Base-by-base conservation (phyloP, 495 filamentous ascomycete genomes). In the Aspergillus wentii region DNA sequence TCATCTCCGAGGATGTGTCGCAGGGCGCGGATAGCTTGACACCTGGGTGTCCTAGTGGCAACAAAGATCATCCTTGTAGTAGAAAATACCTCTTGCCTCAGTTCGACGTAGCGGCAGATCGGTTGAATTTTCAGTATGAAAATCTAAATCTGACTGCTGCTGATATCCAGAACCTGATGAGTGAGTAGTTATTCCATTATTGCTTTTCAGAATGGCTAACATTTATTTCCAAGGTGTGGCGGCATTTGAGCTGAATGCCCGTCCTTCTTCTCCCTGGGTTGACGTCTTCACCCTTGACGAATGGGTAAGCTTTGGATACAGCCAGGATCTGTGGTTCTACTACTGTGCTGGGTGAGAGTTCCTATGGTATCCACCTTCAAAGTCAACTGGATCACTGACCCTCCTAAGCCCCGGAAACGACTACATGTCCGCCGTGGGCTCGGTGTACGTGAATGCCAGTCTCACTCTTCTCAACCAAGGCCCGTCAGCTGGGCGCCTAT, bases 11-110 rank as follows among this genome's bases (percentile, higher is more conserved):
- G 48, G 8, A 50, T 33, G 13, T 41, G 51, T 16, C 59, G 51
- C n/a, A n/a, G 33, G 74, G 73, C 7, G 74, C 60, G 4, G 62
- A 78, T 33, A 75, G 72, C 17, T 51, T 78, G 14, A 76, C 74
- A 5, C 71, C 74, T 8, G 57, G 56, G 14, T 57, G 54, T 26
- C 31, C 33, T 20, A 30, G 8, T 7, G 41, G 28, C 8, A 30
- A 54, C 16, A 22, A 35, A 19, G 36, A 41, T 7, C n/a, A n/a
- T n/a, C n/a, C n/a, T n/a, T n/a, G n/a, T n/a, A n/a, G n/a, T 27
- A 28, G 5, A 7, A 30, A 1, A 44, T 26, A 37, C 0, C 21
- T 19, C 13, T 28, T 50, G 33, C 44, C 48, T 5, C 28, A 33
- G 25, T 51, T 54, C 13, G 29, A 44, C 11, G 35, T 48, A 21